Conservation (phyloP, 1,139 yeast genomes). For the Pichia sp. region DNA sequence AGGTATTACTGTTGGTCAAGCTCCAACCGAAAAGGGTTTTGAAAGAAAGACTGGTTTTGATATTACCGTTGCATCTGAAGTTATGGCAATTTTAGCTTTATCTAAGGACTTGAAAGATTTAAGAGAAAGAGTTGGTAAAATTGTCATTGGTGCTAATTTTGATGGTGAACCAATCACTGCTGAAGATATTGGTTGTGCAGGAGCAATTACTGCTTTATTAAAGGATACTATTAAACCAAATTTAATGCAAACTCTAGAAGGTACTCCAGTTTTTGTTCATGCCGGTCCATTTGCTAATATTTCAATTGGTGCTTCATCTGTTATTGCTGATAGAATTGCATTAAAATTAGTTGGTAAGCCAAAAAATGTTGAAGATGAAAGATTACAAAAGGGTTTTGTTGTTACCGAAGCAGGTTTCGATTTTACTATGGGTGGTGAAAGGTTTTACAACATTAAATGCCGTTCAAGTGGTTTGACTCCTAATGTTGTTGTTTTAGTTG, state of each 20-base stretch:
- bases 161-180: slow-evolving; percentile 65
- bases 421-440: slow-evolving; percentile 85
- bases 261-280: slow-evolving; percentile 78
- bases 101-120: slow-evolving; percentile 60
- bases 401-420: slow-evolving; percentile 85
- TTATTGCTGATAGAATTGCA: slow-evolving; percentile 69
- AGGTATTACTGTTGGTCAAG: slow-evolving; percentile 69
- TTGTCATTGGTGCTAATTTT: slow-evolving; percentile 62
- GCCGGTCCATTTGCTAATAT: slow-evolving; percentile 87
- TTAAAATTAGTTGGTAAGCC: slow-evolving; percentile 51
- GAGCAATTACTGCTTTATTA: slow-evolving; percentile 70
- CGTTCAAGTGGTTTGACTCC: slow-evolving; percentile 69
- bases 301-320: slow-evolving; percentile 79
- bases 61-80: slow-evolving; percentile 75
- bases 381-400: slow-evolving; percentile 51
- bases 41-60: slow-evolving; percentile 74
- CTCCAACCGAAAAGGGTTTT: slow-evolving; percentile 69
- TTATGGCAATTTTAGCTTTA: slow-evolving; percentile 75
- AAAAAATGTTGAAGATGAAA: slow-evolving; percentile 28
- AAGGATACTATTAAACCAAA: slow-evolving; percentile 82
- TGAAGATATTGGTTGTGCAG: slow-evolving; percentile 75
- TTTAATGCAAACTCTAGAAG: slow-evolving; percentile 79
- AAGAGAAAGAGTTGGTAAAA: slow-evolving; percentile 61
- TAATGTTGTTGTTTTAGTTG: slow-evolving; percentile 68
- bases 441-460: slow-evolving; percentile 74